These are phyloP conservation scores for Vanilla planifolia DNA, from an alignment of 106 monocot species.

Conservation along the genomic window DNA sequence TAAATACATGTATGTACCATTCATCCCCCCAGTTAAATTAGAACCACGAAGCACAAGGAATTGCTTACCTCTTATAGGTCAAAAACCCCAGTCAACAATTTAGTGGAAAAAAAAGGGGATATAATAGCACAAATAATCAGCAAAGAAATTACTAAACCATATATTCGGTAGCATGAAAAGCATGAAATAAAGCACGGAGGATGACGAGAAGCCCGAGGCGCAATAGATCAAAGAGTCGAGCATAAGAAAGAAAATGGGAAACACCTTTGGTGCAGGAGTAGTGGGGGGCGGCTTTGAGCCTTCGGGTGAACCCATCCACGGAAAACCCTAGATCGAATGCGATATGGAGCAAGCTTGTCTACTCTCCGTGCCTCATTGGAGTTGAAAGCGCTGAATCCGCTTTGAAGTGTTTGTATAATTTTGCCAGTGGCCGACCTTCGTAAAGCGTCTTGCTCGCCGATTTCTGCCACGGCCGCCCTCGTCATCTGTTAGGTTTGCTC, in stretches of 20 bases:
- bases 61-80: neutral
- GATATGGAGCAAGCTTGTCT: neutral
- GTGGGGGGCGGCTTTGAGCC: neutral
- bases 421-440: neutral
- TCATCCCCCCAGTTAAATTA: neutral
- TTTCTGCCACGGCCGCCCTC: too few relatives aligned
- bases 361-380: neutral
- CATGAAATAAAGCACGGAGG: too few relatives aligned
- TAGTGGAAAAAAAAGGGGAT: too few relatives aligned
- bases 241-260: neutral
- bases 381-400: neutral
- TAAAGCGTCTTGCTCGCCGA: too few relatives aligned
- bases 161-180: too few relatives aligned
- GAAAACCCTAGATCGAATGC: slow-evolving; percentile 5
- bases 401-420: neutral
- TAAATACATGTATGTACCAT: too few relatives aligned
- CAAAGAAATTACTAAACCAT: too few relatives aligned
- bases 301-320: slow-evolving; percentile 2
- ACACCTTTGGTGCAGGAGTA: neutral
- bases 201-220: too few relatives aligned
- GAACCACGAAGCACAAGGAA: neutral
- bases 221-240: too few relatives aligned
- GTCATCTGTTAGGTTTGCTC: neutral
- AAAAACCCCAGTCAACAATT: neutral
- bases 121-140: slow-evolving; percentile 1